These are phyloP conservation scores for Plasmodium fragile DNA, from an alignment of 169 alveolate genomes.

Conservation along the genomic window DNA sequence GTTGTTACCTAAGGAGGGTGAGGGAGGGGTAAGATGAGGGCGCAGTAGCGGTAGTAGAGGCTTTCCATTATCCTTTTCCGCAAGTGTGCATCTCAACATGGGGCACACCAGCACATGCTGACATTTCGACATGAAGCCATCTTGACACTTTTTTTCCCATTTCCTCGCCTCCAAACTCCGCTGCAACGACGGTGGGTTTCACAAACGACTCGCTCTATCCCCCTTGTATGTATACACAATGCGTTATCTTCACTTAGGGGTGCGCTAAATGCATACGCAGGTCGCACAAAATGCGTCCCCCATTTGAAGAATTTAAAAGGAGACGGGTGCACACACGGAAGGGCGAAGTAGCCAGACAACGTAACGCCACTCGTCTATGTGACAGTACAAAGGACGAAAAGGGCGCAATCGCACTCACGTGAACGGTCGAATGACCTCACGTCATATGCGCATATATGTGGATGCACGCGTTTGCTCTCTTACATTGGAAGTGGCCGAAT, in stretches of 20 bases:
- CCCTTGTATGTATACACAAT: neutral
- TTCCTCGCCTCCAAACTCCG: neutral
- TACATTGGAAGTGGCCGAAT: conserved; percentile 71
- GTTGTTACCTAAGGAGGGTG: conserved; percentile 79
- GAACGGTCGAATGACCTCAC: neutral
- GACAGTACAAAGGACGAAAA: neutral
- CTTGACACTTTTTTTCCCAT: neutral
- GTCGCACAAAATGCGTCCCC: neutral
- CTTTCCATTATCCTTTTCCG: neutral
- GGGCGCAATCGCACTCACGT: neutral
- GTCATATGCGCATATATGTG: neutral
- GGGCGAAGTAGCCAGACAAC: neutral
- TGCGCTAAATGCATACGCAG: neutral
- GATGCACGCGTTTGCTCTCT: neutral
- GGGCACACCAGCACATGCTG: neutral
- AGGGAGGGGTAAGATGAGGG: neutral
- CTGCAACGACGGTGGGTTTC: neutral
- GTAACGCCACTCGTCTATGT: neutral
- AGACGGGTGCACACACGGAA: neutral
- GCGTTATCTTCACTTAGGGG: neutral
- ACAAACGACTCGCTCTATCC: neutral
- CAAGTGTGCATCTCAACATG: neutral
- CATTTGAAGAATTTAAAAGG: neutral
- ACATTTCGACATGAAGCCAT: neutral
- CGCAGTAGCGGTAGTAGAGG: neutral